Evolutionary conservation across 352 stramenopile species (phyloP), one percentile per base, ranked within the genome.

Genomic region (Peronospora belbahrii): DNA sequence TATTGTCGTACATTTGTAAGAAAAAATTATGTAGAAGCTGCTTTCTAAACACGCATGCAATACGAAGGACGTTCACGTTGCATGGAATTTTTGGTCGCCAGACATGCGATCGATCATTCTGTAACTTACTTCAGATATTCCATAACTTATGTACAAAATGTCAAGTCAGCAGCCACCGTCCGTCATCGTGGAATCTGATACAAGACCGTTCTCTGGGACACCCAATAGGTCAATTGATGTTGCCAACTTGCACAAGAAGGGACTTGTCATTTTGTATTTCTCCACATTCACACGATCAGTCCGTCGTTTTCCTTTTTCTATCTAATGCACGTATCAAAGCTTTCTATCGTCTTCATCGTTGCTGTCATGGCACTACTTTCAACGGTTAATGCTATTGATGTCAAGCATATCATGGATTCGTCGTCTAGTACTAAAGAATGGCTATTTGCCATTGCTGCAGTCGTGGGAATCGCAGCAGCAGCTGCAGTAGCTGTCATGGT

Each of bases 241-340:
- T n/a, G n/a, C n/a, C n/a, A n/a, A n/a, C n/a, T n/a, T n/a, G n/a
- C n/a, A 40, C 42, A 45, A 47, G 43, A 61, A 37, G 23, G 18
- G 15, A 44, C 32, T 48, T 34, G 40, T 45, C 56, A 65, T 62
- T 65, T 32, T 53, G 45, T 40, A 48, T 57, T 65, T 65, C 45
- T 53, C 53, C 45, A 43, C 56, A 44, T 37, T 34, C n/a, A 11
- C 40, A 56, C 34, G 41, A 36, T 44, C 23, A 28, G 10, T 13
- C 30, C 6, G 14, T 33, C 17, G n/a, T 45, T 10, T 15, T 25
- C 11, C 19, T 24, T 15, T 8, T 25, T 41, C 43, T 28, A 48
- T 48, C 35, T 47, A 58, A 67, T 67, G 57, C n/a, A 30, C 15
- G n/a, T 39, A 27, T 14, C 28, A 41, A 35, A 43, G 49, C n/a